Evolutionary conservation across 2,329 filamentous ascomycete species (phyloP), one percentile per base, ranked within the genome.

Genomic region (Penicillium verrucosum): DNA sequence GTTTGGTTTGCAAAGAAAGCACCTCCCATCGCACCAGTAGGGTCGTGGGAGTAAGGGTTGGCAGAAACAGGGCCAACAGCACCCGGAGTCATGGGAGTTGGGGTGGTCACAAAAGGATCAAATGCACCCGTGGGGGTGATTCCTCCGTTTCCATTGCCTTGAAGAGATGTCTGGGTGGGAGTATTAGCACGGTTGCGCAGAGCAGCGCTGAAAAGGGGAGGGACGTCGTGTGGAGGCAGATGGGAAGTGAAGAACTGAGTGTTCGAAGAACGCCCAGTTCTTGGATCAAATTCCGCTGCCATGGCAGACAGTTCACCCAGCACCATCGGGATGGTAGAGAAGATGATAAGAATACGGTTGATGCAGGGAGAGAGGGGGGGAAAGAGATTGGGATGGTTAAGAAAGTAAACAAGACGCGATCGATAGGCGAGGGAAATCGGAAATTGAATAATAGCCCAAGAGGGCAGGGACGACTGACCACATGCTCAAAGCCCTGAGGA

Each of bases 11-110:
- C 78, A 69, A 89, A 96, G 72, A 87, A 96, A 2, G 85, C 79
- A 5, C 82, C 82, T 56, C 81, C 78, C 46, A 92, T 76, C 21
- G 79, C 78, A 37, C 73, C 66, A 40, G 68, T 65, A 48, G 85
- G 82, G 57, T 94, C 89, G 65, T 91, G 87, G 2, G 87, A 85
- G 73, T 96, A 97, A 1, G 91, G 90, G 65, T 90, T 91, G 60
- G 81, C 86, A 43, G 80, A 83, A 25, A 84, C 72, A 21, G 75
- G 68, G 10, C 69, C 68, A 48, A 78, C 70, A 29, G 67, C 27
- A 79, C 70, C 55, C 69, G 80, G 42, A 82, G 75, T 68, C 81
- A 85, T 60, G 64, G 80, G 69, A 38, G 87, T 79, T 23, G 78
- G 72, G 5, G 82, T 73, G 72, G 89, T 83, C 54, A 82, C 79